A percentile compares a stretch with the other conserved stretches of the same genome.
Evolutionary conservation across 208 protist species (phyloP).

Genomic region (Leishmania amazonensis): DNA sequence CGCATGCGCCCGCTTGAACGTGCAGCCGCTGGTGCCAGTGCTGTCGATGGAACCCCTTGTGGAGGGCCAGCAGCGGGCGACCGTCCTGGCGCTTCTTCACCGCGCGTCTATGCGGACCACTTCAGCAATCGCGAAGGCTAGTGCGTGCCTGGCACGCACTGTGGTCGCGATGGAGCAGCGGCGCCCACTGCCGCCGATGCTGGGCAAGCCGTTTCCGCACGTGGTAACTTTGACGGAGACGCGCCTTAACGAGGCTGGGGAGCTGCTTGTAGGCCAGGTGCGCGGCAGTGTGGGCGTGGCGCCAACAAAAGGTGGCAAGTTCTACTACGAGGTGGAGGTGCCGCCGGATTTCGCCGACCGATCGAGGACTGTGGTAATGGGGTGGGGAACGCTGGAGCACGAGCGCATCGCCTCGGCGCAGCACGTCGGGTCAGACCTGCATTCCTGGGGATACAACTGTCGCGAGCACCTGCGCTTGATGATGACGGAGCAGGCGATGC

Average conservation of each 20-base stretch:
- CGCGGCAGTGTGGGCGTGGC: constrained; percentile 77
- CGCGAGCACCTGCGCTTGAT: constrained; percentile 74
- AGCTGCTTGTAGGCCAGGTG: constrained; percentile 83
- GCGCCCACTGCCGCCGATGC: constrained; percentile 52
- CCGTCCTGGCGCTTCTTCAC: constrained; percentile 69
- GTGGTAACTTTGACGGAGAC: constrained; percentile 75
- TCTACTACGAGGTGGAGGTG: constrained; percentile 88
- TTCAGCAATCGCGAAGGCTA: constrained; percentile 48
- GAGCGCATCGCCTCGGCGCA: constrained; percentile 75
- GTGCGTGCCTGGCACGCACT: constrained; percentile 55
- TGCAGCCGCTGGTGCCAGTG: constrained; percentile 43
- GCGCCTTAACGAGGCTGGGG: constrained; percentile 63
- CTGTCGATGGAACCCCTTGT: constrained; percentile 55
- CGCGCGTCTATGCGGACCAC: constrained; percentile 43
- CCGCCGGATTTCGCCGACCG: constrained; percentile 55
- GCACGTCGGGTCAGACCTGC: constrained; percentile 85
- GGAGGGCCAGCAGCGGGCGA: constrained; percentile 60
- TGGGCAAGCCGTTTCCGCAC: constrained; percentile 63
- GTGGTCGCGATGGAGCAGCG: constrained; percentile 62
- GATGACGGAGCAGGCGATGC: constrained; percentile 66
- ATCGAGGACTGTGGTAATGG: constrained; percentile 65
- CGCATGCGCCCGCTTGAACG: constrained; percentile 39
- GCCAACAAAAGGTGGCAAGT: constrained; percentile 54
- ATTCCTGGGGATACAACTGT: constrained; percentile 92
- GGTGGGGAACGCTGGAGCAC: constrained; percentile 90